Percentiles rank a stretch among this genome's conserved stretches.
Conservation (phyloP, 2,329 filamentous ascomycete genomes). For the Didymella pomorum region DNA sequence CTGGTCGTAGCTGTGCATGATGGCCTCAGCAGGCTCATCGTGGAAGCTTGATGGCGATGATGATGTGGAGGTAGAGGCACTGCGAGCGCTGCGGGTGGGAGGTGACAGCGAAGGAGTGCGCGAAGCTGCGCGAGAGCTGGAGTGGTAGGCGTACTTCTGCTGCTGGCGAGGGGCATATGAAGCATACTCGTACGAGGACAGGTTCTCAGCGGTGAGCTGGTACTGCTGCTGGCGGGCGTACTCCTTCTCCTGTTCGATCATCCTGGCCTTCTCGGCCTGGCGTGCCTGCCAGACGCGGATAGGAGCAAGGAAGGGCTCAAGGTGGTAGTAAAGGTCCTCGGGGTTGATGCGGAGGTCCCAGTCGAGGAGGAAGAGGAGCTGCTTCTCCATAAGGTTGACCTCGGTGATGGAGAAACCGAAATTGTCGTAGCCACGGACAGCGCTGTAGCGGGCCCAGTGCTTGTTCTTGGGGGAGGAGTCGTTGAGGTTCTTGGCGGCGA, state of each 20-base stretch:
- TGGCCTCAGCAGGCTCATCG: constrained; percentile 38
- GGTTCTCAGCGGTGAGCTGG: constrained; percentile 44
- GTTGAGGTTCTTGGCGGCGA: constrained; percentile 95
- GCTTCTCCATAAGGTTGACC: constrained; percentile 99
- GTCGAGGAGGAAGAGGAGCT: constrained; percentile 91
- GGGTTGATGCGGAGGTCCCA: constrained; percentile 90
- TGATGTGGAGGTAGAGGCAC: constrained; percentile 46
- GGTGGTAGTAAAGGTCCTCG: constrained; percentile 84
- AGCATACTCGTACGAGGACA: constrained; percentile 46
- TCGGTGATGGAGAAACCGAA: constrained; percentile 95
- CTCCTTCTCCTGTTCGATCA: constrained; percentile 54
- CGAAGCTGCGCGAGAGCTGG: constrained; percentile 51
- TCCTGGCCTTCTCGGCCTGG: constrained; percentile 62
- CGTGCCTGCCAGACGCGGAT: constrained; percentile 70
- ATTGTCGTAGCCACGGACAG: constrained; percentile 73
- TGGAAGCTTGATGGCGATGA: constrained; percentile 48
- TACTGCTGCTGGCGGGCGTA: constrained; percentile 48
- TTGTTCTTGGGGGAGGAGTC: constrained; percentile 99
- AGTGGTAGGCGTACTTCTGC: constrained; percentile 35
- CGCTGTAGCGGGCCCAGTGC: constrained; percentile 96
- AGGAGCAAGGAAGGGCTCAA: constrained; percentile 87
- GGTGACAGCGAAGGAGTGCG: constrained; percentile 60
- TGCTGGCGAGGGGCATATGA: constrained; percentile 36
- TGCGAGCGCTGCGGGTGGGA: constrained; percentile 54
- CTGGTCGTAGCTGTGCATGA: constrained; percentile 53